Conservation (phyloP, 225 moss, liverwort and hornwort species). For the Thuidium tamariscinum region DNA sequence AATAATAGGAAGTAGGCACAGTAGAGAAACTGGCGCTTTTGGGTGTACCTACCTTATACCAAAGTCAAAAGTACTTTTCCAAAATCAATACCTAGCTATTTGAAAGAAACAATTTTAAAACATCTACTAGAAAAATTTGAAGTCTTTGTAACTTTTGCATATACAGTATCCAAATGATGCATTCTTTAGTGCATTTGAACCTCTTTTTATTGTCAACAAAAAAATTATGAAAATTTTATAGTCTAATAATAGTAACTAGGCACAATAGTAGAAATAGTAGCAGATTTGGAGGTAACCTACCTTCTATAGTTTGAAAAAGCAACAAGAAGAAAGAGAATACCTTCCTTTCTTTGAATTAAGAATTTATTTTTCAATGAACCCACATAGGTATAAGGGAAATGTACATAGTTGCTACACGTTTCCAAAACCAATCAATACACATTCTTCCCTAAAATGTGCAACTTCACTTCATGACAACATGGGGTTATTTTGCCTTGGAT, state of each 20-base stretch:
- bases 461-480: rapidly evolving
- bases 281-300: rapidly evolving
- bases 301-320: not conserved
- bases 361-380: not conserved
- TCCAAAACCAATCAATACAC: rapidly evolving
- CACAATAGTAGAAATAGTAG: rapidly evolving
- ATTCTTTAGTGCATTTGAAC: rapidly evolving
- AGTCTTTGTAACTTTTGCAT: not conserved
- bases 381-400: not conserved
- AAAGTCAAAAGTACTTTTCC: rapidly evolving
- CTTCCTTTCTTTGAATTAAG: not conserved
- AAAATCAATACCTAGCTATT: not conserved
- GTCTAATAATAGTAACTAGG: rapidly evolving
- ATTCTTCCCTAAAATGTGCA: not conserved
- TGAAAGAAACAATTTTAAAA: rapidly evolving
- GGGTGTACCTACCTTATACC: too few relatives aligned
- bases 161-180: rapidly evolving
- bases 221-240: not conserved
- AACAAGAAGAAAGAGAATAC: rapidly evolving
- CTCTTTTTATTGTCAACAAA: not conserved
- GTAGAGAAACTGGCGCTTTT: too few relatives aligned
- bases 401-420: not conserved
- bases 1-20: too few relatives aligned
- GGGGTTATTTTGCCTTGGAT: rapidly evolving
- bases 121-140: not conserved